Evolutionary conservation across 345 rosid genomes (phyloP).

Genomic region (Draba incana): DNA sequence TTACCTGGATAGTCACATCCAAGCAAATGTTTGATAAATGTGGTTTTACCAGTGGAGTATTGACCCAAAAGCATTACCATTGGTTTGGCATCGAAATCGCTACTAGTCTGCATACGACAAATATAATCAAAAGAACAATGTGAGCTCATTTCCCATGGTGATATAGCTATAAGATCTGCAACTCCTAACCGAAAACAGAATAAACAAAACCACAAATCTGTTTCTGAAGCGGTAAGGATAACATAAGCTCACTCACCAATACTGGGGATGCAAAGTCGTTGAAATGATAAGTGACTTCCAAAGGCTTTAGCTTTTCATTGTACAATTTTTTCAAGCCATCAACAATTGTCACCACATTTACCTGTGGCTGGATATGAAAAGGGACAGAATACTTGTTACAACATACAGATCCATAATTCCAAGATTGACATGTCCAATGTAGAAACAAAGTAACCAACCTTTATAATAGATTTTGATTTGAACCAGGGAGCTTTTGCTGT

Average conservation of each 20-base stretch:
- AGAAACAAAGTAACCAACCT: constrained; percentile 45
- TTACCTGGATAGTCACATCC: constrained; percentile 83
- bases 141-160: neutral
- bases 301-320: constrained; percentile 82
- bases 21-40: constrained; percentile 88
- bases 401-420: neutral
- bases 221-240: neutral
- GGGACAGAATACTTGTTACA: constrained; percentile 4
- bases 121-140: constrained; percentile 21
- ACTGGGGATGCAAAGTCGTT: constrained; percentile 88
- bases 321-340: constrained; percentile 92
- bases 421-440: neutral
- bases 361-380: constrained; percentile 51
- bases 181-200: neutral
- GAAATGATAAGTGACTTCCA: constrained; percentile 79
- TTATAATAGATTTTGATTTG: constrained; percentile 59
- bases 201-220: constrained; percentile 20
- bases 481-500: constrained; percentile 54
- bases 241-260: constrained; percentile 57
- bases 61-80: constrained; percentile 98
- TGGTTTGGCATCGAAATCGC: constrained; percentile 96
- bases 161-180: neutral
- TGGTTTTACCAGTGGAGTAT: constrained; percentile 95
- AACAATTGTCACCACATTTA: constrained; percentile 75
- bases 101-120: constrained; percentile 58